Evolutionary conservation across 169 alveolate genomes (phyloP).

Genomic region (Babesia ovis): DNA sequence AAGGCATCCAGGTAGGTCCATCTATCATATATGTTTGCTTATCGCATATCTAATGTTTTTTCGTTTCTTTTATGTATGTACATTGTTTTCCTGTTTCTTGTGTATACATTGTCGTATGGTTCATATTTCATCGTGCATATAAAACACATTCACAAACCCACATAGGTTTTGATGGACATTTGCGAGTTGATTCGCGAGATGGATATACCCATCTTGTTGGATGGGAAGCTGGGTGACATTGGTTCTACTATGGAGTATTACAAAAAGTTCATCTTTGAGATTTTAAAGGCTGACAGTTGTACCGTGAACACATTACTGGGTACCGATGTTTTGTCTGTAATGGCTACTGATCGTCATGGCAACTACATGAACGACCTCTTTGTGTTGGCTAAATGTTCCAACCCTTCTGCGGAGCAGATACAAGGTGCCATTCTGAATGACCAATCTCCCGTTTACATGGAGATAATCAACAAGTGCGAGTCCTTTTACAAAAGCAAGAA

Average conservation of each 20-base stretch:
- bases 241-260: slow-evolving; percentile 78
- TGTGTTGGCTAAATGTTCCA: slow-evolving; percentile 72
- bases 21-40: too few relatives aligned
- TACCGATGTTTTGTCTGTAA: slow-evolving; percentile 65
- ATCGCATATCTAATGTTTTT: too few relatives aligned
- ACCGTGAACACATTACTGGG: slow-evolving; percentile 78
- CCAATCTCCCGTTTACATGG: slow-evolving; percentile 62
- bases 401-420: slow-evolving; percentile 65
- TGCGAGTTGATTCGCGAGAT: slow-evolving; percentile 57
- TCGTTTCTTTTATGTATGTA: too few relatives aligned
- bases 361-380: slow-evolving; percentile 59
- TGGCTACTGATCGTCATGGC: slow-evolving; percentile 56
- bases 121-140: neutral
- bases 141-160: neutral
- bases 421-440: slow-evolving; percentile 59
- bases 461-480: slow-evolving; percentile 65
- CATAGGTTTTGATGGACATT: slow-evolving; percentile 70
- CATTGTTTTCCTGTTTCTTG: too few relatives aligned
- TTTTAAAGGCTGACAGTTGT: slow-evolving; percentile 73
- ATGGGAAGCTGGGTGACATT: slow-evolving; percentile 76
- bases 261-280: slow-evolving; percentile 73
- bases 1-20: slow-evolving; percentile 70
- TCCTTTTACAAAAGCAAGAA: slow-evolving; percentile 28
- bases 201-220: slow-evolving; percentile 71
- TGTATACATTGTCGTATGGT: too few relatives aligned